These are phyloP conservation scores for Cladosporium colombiae DNA, from an alignment of 2,329 filamentous ascomycete genomes.

Conservation along the genomic window DNA sequence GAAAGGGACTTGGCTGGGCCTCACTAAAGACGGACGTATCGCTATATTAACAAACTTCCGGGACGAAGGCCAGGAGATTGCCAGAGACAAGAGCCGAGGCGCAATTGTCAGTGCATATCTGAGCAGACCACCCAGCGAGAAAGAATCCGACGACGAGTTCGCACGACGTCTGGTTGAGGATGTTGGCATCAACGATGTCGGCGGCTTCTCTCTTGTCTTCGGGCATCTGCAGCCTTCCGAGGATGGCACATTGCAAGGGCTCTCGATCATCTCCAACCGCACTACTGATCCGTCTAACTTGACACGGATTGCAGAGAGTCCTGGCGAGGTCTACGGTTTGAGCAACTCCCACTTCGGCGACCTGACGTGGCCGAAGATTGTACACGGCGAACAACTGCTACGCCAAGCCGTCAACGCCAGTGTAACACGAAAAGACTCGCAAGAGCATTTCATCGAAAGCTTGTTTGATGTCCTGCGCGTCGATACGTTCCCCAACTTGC, in stretches of 20 bases:
- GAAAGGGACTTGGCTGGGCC: constrained; percentile 65
- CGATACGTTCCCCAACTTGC: constrained; percentile 57
- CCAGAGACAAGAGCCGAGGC: constrained; percentile 55
- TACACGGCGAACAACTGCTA: constrained; percentile 57
- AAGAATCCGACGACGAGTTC: constrained; percentile 52
- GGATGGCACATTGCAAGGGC: constrained; percentile 32
- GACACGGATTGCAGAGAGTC: constrained; percentile 51
- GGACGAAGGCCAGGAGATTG: constrained; percentile 48
- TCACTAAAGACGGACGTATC: constrained; percentile 61
- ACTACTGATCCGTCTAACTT: constrained; percentile 54
- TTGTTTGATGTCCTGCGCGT: constrained; percentile 55
- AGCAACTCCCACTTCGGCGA: constrained; percentile 64
- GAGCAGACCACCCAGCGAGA: constrained; percentile 43
- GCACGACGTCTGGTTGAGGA: constrained; percentile 57
- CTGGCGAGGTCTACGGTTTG: constrained; percentile 57
- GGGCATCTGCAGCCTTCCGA: constrained; percentile 37
- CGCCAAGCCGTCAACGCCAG: constrained; percentile 51
- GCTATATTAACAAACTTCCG: constrained; percentile 67
- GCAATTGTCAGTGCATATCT: constrained; percentile 63
- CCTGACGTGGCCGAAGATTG: constrained; percentile 62
- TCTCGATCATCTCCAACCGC: constrained; percentile 65
- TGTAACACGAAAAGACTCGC: constrained; percentile 40
- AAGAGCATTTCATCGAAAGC: constrained; percentile 53
- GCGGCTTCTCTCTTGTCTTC: constrained; percentile 64
- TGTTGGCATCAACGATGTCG: constrained; percentile 57